Evolutionary conservation across 2,329 filamentous ascomycete genomes (phyloP).

Genomic region (Ilyonectria robusta): DNA sequence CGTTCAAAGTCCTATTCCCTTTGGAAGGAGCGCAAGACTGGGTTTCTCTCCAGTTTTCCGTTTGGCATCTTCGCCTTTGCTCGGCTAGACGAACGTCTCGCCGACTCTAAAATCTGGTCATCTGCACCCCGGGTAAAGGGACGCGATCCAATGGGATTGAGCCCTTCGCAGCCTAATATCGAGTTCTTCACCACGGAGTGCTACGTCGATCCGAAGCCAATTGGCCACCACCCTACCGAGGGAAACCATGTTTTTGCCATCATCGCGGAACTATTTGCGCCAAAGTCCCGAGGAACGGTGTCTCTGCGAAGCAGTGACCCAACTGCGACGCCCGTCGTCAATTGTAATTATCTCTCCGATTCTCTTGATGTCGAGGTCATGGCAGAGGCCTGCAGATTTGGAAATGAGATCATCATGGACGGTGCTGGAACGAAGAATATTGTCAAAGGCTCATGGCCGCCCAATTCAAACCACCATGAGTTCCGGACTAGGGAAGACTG

Average conservation of each 20-base stretch:
- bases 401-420: conserved; percentile 72
- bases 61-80: conserved; percentile 75
- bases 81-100: conserved; percentile 70
- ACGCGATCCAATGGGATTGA: conserved; percentile 75
- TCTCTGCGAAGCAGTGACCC: conserved; percentile 64
- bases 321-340: conserved; percentile 65
- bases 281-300: conserved; percentile 69
- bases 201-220: conserved; percentile 71
- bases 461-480: conserved; percentile 65
- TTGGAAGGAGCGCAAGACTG: conserved; percentile 71
- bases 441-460: conserved; percentile 73
- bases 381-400: conserved; percentile 70
- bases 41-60: conserved; percentile 72
- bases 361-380: conserved; percentile 72
- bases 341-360: conserved; percentile 71
- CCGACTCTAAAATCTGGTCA: conserved; percentile 68
- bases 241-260: conserved; percentile 71
- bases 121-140: conserved; percentile 61
- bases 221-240: conserved; percentile 63
- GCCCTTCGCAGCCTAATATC: conserved; percentile 68
- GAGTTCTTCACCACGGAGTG: conserved; percentile 75
- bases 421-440: conserved; percentile 71
- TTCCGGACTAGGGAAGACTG: conserved; percentile 66
- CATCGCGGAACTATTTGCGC: conserved; percentile 70
- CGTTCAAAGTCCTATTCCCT: conserved; percentile 64